Evolutionary conservation across 192 early-diverging fungal species (phyloP), one percentile per base, ranked within the genome.

Genomic region (Coemansia sp.): DNA sequence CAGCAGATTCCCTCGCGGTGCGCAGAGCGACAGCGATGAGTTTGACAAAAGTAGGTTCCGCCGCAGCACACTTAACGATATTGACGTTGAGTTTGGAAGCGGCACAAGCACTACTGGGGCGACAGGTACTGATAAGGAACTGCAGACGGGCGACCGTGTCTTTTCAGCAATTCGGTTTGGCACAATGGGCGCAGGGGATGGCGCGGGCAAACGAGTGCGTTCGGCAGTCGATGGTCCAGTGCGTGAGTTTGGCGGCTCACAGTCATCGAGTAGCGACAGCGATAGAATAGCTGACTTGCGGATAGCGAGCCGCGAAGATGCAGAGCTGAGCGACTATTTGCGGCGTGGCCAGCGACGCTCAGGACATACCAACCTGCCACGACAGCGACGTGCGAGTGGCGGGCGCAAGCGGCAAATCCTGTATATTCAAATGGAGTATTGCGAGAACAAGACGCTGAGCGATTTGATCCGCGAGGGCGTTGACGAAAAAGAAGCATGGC

Each of bases 341-440:
- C 57, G 10, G 41, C 35, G 22, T 4, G 26, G 22, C 38, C 57
- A 58, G 39, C 57, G 35, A 22, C 57, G 10, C 13, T 4, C 14
- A 10, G 29, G 54, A 11, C 41, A 57, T 16, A 57, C 55, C 4
- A 27, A 57, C 16, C 37, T 32, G 55, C 55, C 55, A 35, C 55
- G 37, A 9, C 27, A 35, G 49, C 22, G 13, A 20, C 18, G 24
- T 16, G 29, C 47, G 5, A 39, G 65, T 57, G 10, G 63, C 62
- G 13, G 37, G 18, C 55, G 54, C 12, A 65, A 76, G 49, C 58
- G 62, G 12, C 66, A 65, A 29, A 60, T 57, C 20, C 39, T 65
- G 32, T 68, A 96, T 62, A 98, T 98, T 55, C 96, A 98, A 73
- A 98, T 98, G 96, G 94, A 98, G 78, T 98, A 97, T 70, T 98